These are phyloP conservation scores for Beta macrorhiza DNA, from an alignment of 179 eudicot species.

Conservation along the genomic window DNA sequence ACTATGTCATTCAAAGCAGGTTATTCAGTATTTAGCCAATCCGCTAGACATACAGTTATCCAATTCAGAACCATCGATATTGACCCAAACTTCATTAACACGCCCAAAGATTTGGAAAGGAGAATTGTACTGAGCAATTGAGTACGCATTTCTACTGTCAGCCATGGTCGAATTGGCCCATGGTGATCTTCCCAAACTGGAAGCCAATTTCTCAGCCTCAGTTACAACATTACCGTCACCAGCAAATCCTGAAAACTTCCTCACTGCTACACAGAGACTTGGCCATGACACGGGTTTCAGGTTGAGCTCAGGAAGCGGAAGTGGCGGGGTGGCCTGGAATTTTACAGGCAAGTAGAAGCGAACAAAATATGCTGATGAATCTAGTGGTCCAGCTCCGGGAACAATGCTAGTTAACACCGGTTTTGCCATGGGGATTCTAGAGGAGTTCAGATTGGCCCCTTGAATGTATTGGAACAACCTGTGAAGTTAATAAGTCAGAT, in stretches of 20 bases:
- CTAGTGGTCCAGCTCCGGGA: conserved; percentile 63
- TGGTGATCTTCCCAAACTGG: conserved; percentile 66
- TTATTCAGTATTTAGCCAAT: conserved; percentile 41
- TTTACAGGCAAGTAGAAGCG: conserved; percentile 60
- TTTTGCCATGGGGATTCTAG: conserved; percentile 65
- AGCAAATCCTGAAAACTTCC: conserved; percentile 76
- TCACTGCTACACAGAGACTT: conserved; percentile 72
- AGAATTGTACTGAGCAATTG: conserved; percentile 76
- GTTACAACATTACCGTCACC: conserved; percentile 57
- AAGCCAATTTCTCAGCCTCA: conserved; percentile 65
- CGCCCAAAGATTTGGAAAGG: conserved; percentile 59
- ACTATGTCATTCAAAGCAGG: not conserved
- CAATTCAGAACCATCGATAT: conserved; percentile 46
- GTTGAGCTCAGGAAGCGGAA: conserved; percentile 68
- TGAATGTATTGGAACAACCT: conserved; percentile 80
- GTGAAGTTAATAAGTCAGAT: conserved; percentile 1
- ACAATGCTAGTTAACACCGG: conserved; percentile 75
- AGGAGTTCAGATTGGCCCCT: conserved; percentile 80
- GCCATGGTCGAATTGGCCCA: conserved; percentile 66
- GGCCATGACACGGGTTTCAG: conserved; percentile 48
- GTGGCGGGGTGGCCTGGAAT: conserved; percentile 63
- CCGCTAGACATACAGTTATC: conserved; percentile 46
- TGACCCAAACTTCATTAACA: conserved; percentile 81
- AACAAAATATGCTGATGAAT: conserved; percentile 64
- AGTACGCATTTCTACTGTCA: conserved; percentile 56